Evolutionary conservation across 129 eudicot species (phyloP), one percentile per base, ranked within the genome.

Genomic region (Lactuca sativa): DNA sequence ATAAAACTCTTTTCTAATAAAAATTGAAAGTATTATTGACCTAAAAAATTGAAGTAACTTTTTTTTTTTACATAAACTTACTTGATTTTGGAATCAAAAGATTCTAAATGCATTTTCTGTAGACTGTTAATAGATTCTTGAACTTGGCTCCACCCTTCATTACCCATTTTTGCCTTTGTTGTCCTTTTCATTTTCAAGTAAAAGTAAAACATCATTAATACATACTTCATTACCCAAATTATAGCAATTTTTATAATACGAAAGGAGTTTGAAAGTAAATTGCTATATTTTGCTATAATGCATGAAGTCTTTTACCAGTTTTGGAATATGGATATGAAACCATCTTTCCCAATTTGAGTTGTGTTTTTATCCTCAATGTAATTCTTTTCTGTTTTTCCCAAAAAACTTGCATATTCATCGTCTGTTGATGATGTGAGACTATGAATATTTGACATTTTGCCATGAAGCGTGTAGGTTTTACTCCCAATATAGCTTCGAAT

Each of bases 81-180:
- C 84, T 57, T 58, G 74, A 77, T 72, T 72, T 44, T 72, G 16
- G 77, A 62, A 59, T 83, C 74, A 48, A 81, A 55, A 7, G 83
- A 78, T 59, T 77, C 75, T 14, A 69, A 11, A 43, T 78, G 79
- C 62, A 52, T 60, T 74, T 59, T 81, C 36, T 83, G 82, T 51
- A 81, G 75, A 40, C 58, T 51, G 37, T 63, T 78, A 37, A 81
- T 57, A 14, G 88, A 83, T 74, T 81, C 82, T 59, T 83, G 67
- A 43, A 81, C 71, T 36, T 78, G 60, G 48, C 56, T 83, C 92
- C 88, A 86, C 16, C 73, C 77, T 67, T 83, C 84, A 7, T 82
- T 77, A 59, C 76, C 84, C 40, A 52, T 57, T 73, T 48, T 81
- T 72, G 92, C 81, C 66, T 81, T 75, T 14, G 34, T 74, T 67